Base-by-base conservation (phyloP, 257 asterid species). In the Lycium ferocissimum region DNA sequence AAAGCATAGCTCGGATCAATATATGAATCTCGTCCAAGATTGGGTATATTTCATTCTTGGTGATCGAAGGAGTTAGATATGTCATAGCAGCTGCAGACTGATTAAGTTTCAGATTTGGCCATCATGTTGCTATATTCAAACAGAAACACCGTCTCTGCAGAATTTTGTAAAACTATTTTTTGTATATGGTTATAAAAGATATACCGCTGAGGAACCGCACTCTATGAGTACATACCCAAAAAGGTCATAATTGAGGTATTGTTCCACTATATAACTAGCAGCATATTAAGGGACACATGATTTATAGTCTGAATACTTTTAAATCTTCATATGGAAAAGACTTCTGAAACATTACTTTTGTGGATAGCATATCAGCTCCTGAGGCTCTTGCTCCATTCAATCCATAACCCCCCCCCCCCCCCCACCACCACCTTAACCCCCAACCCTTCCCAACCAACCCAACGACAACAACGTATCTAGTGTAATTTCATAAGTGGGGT, bases 21-120 rank as follows among this genome's bases (percentile, higher is more conserved):
- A 47, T 47, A 45, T 47, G 81, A 13, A 47, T 75, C 81, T 47
- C 13, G 1, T 75, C 43, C 20, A 49, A 11, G 45, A 8, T 22
- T 51, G 43, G 81, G 45, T 26, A 49, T 22, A 76, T 76, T 76
- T 51, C 63, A 49, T 76, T 76, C 45, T 76, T 76, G 81, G 81
- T 76, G 62, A 76, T 12, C 22, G 4, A 76, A 22, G 22, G 62
- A 65, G 18, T 22, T 65, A 26, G 17, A 66, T 65, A 51, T 76
- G 63, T 22, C 22, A 51, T 75, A 20, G 4, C 15, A 40, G 45
- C 45, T 40, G 45, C 45, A 72, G 9, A 72, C 10, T 72, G 58
- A 43, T 20, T 73, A 45, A 11, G 26, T 51, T 26, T 76, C 82
- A 76, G 45, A 51, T 51, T 26, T 20, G 7, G 13, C 47, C 63